Evolutionary conservation across 2,329 filamentous ascomycete species (phyloP).

Genomic region (Apiospora marii): DNA sequence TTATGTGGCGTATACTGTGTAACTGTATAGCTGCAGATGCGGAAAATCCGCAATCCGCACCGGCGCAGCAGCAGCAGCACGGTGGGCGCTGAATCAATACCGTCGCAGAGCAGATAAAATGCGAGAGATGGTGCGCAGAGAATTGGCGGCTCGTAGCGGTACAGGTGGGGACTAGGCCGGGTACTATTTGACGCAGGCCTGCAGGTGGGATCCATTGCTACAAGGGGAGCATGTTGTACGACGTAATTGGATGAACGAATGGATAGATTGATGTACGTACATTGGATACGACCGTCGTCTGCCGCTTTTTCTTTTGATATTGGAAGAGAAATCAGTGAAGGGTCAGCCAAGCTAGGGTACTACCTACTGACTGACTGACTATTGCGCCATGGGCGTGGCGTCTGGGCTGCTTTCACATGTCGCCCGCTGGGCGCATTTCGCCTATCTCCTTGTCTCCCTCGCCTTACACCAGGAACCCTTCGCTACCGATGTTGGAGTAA

Average conservation of each 20-base stretch:
- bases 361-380: neutral
- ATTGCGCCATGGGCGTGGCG: neutral
- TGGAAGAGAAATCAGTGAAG: neutral
- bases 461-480: slow-evolving; percentile 2
- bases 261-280: neutral
- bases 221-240: neutral
- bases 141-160: slow-evolving; percentile 7
- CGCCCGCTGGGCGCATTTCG: neutral
- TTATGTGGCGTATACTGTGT: neutral
- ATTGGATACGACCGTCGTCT: neutral
- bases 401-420: slow-evolving; percentile 3
- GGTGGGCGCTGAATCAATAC: neutral
- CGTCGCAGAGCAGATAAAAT: neutral
- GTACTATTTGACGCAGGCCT: slow-evolving; percentile 21
- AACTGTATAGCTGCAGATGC: neutral
- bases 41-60: neutral
- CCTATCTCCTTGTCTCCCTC: neutral
- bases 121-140: slow-evolving; percentile 13
- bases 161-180: slow-evolving; percentile 15
- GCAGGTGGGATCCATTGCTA: neutral
- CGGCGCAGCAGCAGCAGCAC: neutral
- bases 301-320: neutral
- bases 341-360: neutral
- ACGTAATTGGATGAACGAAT: neutral
- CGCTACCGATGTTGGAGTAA: neutral